phyloP scores from a whole-genome alignment of 164 flowering plant genomes.

The Nymphaea colorata region DNA sequence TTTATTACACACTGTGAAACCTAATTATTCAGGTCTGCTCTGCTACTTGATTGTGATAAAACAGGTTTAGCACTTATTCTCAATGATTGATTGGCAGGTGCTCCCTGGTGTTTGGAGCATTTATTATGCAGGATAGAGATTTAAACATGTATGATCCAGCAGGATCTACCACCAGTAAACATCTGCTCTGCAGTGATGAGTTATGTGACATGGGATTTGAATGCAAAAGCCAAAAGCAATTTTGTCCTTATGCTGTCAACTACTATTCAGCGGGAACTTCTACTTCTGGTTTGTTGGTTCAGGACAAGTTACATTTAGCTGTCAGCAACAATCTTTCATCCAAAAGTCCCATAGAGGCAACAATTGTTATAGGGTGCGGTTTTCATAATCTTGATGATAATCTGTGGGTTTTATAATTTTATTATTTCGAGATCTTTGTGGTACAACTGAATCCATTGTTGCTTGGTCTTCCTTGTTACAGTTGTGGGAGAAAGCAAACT shows the following conservation, averaged over 20 bases:
- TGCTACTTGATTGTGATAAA: not conserved
- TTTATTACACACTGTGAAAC: too few species aligned
- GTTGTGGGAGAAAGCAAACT: slow-evolving; percentile 92
- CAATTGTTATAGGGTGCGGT: slow-evolving; percentile 65
- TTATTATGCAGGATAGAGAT: slow-evolving; percentile 97
- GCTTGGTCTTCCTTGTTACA: slow-evolving; percentile 11
- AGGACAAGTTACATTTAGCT: slow-evolving; percentile 67
- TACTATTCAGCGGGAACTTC: slow-evolving; percentile 61
- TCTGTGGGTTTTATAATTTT: too few species aligned
- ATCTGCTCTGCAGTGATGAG: slow-evolving; percentile 56
- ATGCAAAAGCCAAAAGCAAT: slow-evolving; percentile 51
- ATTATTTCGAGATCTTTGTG: too few species aligned
- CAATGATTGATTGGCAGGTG: slow-evolving; percentile 99
- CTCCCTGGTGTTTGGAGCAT: slow-evolving; percentile 93
- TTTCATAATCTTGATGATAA: not conserved
- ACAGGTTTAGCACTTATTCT: slow-evolving; percentile 91
- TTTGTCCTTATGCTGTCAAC: slow-evolving; percentile 56
- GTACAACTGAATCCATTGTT: too few species aligned
- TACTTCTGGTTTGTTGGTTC: slow-evolving; percentile 70
- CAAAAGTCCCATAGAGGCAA: slow-evolving; percentile 36
- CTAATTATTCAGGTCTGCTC: not conserved
- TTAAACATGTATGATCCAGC: slow-evolving; percentile 68
- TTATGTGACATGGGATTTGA: slow-evolving; percentile 48
- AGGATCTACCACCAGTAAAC: slow-evolving; percentile 67
- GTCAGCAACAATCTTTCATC: slow-evolving; percentile 25